phyloP scores from a whole-genome alignment of 176 grass and related monocot genomes.

The Canna indica region DNA sequence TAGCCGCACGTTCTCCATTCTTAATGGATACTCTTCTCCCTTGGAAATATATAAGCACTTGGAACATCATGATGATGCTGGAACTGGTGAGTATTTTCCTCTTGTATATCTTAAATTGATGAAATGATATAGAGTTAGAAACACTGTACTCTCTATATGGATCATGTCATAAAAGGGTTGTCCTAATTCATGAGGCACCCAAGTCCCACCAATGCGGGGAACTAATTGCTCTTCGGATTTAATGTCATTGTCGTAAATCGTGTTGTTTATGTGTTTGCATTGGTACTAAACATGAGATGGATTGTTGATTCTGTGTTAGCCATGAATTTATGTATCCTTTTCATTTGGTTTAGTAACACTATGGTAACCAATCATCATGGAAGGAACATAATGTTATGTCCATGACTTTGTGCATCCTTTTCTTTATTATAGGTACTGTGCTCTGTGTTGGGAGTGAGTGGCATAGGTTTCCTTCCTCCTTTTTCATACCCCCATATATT shows the following conservation, averaged over 20 bases:
- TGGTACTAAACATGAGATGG: no score
- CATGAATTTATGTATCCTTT: no score
- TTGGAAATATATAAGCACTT: conserved; percentile 87
- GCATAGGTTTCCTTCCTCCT: conserved; percentile 92
- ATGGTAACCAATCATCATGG: background rate
- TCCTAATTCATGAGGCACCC: background rate
- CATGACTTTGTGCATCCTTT: background rate
- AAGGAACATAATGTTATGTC: background rate
- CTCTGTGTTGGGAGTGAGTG: conserved; percentile 91
- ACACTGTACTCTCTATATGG: background rate
- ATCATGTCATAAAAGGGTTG: background rate
- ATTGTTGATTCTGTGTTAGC: no score
- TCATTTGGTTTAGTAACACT: no score
- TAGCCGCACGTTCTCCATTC: conserved; percentile 94
- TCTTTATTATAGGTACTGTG: conserved; percentile 46
- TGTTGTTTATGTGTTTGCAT: background rate
- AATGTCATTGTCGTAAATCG: background rate
- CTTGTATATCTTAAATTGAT: background rate
- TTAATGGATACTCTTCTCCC: conserved; percentile 90
- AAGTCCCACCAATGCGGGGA: no score
- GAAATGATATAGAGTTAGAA: background rate
- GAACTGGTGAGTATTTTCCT: conserved; percentile 44
- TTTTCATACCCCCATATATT: conserved; percentile 79
- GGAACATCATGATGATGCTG: conserved; percentile 79
- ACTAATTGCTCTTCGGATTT: no score